Evolutionary conservation across 2,329 filamentous ascomycete genomes (phyloP).

Genomic region (Pseudocercospora musae): DNA sequence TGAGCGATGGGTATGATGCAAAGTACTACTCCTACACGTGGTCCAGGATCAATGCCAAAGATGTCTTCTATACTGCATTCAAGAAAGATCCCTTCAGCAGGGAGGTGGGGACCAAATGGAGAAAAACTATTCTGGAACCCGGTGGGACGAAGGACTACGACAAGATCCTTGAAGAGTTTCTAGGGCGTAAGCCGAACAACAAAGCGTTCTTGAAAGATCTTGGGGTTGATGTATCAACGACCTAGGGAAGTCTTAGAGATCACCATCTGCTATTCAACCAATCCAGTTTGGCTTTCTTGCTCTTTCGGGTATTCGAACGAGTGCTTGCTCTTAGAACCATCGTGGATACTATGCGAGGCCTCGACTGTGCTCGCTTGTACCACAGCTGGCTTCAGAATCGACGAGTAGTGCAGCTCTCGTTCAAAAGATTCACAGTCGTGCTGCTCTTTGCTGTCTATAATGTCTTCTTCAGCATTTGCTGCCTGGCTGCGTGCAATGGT

Average conservation of each 20-base stretch:
- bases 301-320: background rate
- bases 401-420: too few species aligned
- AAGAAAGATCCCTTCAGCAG: constrained; percentile 71
- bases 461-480: background rate
- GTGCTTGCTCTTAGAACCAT: background rate
- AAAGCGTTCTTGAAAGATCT: background rate
- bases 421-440: too few species aligned
- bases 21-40: constrained; percentile 7
- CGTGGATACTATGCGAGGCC: too few species aligned
- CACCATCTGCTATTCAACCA: background rate
- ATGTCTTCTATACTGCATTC: constrained; percentile 80
- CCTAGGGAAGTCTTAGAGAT: too few species aligned
- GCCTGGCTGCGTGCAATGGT: background rate
- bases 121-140: constrained; percentile 72
- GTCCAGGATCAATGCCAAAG: constrained; percentile 72
- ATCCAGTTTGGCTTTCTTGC: background rate
- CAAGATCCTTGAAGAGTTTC: constrained; percentile 65
- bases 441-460: too few species aligned
- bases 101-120: constrained; percentile 67
- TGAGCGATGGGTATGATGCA: background rate
- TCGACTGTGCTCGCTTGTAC: too few species aligned
- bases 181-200: constrained; percentile 63
- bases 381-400: too few species aligned
- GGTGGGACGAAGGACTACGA: constrained; percentile 75
- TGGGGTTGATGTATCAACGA: background rate